Evolutionary conservation across 1,284 basidiomycete genomes (phyloP).

Genomic region (Sparassis latifolia): DNA sequence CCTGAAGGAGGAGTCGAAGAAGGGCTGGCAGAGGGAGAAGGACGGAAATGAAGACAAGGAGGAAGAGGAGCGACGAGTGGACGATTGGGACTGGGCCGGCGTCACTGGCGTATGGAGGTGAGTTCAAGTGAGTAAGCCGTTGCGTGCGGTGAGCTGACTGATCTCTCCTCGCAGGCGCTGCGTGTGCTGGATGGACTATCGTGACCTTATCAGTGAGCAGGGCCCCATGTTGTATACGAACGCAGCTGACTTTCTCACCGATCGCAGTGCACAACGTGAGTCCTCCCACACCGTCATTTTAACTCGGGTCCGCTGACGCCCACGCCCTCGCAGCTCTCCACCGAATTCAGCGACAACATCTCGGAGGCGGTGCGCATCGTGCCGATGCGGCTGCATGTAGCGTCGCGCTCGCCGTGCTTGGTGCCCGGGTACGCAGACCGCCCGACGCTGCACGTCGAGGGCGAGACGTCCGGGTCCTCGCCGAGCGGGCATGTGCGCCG

Average conservation of each 20-base stretch:
- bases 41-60: slow-evolving; percentile 1
- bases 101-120: slow-evolving; percentile 47
- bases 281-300: not conserved
- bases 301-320: not conserved
- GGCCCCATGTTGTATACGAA: not conserved
- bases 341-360: slow-evolving; percentile 19
- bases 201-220: slow-evolving; percentile 41
- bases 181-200: slow-evolving; percentile 54
- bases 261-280: slow-evolving; percentile 3
- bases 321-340: slow-evolving; percentile 19
- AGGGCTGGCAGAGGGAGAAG: not conserved
- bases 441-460: slow-evolving; percentile 46
- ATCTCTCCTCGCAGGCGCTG: slow-evolving; percentile 25
- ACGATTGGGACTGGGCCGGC: slow-evolving; percentile 58
- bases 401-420: slow-evolving; percentile 31
- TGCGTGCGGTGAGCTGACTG: not conserved
- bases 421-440: slow-evolving; percentile 29
- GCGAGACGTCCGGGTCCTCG: slow-evolving; percentile 33
- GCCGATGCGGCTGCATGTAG: slow-evolving; percentile 41
- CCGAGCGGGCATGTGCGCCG: slow-evolving; percentile 18
- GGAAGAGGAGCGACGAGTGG: slow-evolving; percentile 10
- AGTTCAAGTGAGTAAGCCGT: not conserved
- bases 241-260: not conserved
- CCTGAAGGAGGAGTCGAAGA: not conserved
- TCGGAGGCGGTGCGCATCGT: slow-evolving; percentile 49